Evolutionary conservation across 345 rosid genomes (phyloP), one percentile per base, ranked within the genome.

Genomic region (Litchi chinensis): DNA sequence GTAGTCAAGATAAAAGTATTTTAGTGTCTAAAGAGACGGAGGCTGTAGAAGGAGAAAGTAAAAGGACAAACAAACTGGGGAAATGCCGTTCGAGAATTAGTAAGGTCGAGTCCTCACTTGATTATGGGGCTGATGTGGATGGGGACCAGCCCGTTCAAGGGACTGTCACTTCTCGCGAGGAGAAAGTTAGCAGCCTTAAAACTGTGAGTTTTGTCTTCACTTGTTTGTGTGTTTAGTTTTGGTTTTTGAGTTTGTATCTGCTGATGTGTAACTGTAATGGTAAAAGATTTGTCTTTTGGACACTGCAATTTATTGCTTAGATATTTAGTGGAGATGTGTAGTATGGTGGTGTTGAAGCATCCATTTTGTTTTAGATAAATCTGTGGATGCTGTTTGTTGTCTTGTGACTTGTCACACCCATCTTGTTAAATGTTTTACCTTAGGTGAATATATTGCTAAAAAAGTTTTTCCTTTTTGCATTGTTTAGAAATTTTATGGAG

Each of bases 141-240:
- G 88, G 89, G 69, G 99, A 94, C 76, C 97, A 85, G 81, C 85
- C 85, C 73, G 83, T 87, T 76, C 98, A 88, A 78, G 94, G 89
- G 5, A 82, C 88, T 82, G 56, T 89, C 65, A 89, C 93, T 0
- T 89, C 93, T 37, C 95, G 97, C 13, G 99, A 96, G 79, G 99
- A 96, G 87, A 96, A 92, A 89, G 90, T 96, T 68, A 94, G 97
- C 93, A 96, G 92, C 86, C 98, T 96, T 70, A 96, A 94, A 86
- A 96, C 95, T 26, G 99, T 93, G 72, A 87, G 98, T 85, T 75
- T 66, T 3, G n/a, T 71, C 66, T 40, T 76, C 16, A 8, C 15
- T 68, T 71, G 46, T 40, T 48, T 40, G 3, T 66, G 48, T 66
- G 24, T 54, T 54, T 6, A 46, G 52, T 46, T 46, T 8, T 46